Percentiles rank a stretch among this genome's conserved stretches.
Conservation (phyloP, 805 yeast genomes). For the Zygoascus ofunaensis region DNA sequence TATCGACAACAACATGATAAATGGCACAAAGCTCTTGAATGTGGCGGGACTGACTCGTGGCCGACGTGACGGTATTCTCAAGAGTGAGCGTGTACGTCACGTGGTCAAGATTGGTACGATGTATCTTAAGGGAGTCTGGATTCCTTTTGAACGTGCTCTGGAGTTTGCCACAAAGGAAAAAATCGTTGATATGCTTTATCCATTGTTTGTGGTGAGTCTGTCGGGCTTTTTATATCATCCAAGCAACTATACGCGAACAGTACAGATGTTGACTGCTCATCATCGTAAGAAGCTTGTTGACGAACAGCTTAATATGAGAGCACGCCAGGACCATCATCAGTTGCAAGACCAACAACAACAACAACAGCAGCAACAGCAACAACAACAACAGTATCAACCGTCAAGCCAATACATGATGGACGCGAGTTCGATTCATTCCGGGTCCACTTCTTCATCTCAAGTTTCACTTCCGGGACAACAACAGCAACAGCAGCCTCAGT, state of each 20-base stretch:
- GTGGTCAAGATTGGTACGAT: constrained; percentile 81
- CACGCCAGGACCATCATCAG: constrained; percentile 7
- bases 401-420: background rate
- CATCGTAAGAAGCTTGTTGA: constrained; percentile 21
- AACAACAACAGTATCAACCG: constrained; percentile 7
- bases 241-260: constrained; percentile 26
- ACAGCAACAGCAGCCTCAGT: background rate
- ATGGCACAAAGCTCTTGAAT: constrained; percentile 75
- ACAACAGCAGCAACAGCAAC: constrained; percentile 6
- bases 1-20: constrained; percentile 82
- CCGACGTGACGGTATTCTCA: constrained; percentile 77
- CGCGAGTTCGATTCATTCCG: background rate
- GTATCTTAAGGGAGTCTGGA: constrained; percentile 89
- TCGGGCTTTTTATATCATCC: constrained; percentile 27
- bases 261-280: constrained; percentile 28
- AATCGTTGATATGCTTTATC: constrained; percentile 58
- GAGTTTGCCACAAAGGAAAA: constrained; percentile 76
- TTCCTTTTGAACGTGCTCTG: constrained; percentile 74
- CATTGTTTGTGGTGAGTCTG: constrained; percentile 60
- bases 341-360: constrained; percentile 4
- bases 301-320: constrained; percentile 12
- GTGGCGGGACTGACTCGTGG: constrained; percentile 86
- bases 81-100: constrained; percentile 66
- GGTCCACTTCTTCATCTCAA: constrained; percentile 1
- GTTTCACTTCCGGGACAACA: constrained; percentile 2